These are phyloP conservation scores for Arthrobotrys megalospora DNA, from an alignment of 2,329 filamentous ascomycete genomes.

Conservation along the genomic window DNA sequence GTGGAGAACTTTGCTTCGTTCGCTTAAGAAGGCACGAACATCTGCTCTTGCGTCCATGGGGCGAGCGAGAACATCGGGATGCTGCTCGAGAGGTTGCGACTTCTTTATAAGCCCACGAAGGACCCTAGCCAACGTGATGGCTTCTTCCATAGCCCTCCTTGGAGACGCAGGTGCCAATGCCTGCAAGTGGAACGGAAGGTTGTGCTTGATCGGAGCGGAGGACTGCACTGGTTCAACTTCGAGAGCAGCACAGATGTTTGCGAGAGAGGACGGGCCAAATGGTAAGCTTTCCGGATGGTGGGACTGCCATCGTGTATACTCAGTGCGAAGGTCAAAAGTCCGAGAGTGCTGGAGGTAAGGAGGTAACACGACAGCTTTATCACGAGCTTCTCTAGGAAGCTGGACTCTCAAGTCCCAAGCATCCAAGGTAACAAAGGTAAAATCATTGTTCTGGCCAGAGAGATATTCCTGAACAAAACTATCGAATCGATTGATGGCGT, in stretches of 20 bases:
- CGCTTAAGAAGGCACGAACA: slow-evolving; percentile 93
- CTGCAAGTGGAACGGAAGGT: slow-evolving; percentile 96
- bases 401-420: slow-evolving; percentile 99
- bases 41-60: slow-evolving; percentile 98
- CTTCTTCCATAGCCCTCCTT: slow-evolving; percentile 96
- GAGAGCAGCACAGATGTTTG: slow-evolving; percentile 97
- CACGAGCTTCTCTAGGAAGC: slow-evolving; percentile 94
- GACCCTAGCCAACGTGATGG: slow-evolving; percentile 91
- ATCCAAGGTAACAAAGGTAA: slow-evolving; percentile 98
- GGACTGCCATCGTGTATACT: slow-evolving; percentile 98
- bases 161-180: slow-evolving; percentile 95
- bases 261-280: slow-evolving; percentile 93
- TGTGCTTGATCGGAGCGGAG: slow-evolving; percentile 98
- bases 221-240: slow-evolving; percentile 98
- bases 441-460: slow-evolving; percentile 90
- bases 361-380: slow-evolving; percentile 96
- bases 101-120: slow-evolving; percentile 94
- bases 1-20: slow-evolving; percentile 97
- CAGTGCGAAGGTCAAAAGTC: slow-evolving; percentile 95
- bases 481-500: slow-evolving; percentile 95
- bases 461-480: slow-evolving; percentile 93
- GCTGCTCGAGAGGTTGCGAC: slow-evolving; percentile 92
- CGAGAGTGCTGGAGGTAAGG: slow-evolving; percentile 98
- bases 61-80: slow-evolving; percentile 92
- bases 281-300: slow-evolving; percentile 97